Evolutionary conservation across 495 filamentous ascomycete genomes (phyloP), one percentile per base, ranked within the genome.

Genomic region (Penicillium paradoxum): DNA sequence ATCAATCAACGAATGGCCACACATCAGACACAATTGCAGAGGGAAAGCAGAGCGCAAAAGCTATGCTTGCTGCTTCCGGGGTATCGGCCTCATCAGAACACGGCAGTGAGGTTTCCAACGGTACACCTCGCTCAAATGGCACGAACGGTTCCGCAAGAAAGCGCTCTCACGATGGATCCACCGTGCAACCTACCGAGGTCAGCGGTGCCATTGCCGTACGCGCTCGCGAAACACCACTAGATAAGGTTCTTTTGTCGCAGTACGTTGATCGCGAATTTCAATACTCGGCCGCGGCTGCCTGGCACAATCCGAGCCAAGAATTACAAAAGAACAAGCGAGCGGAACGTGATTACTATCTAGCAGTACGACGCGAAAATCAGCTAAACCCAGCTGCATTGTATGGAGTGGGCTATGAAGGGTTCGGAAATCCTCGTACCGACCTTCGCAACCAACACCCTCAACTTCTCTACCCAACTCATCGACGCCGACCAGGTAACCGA

Each of bases 371-470:
- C 17, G 71, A 78, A 46, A 76, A 77, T 36, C 69, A 77, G 30
- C 51, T 63, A 41, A 77, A 86, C 60, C 85, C 86, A 10, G 83
- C 74, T 27, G 75, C 74, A 2, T 65, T 89, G 15, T 88, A 83
- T 63, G 93, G 93, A 36, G 75, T 84, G 50, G 93, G 93, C 45
- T 98, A 95, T 65, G 83, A 79, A 63, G 95, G 91, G 36, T 95
- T 89, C 66, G 93, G 90, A 33, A 98, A 97, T 67, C 82, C 84
- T 24, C 77, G 76, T 51, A 96, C 90, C 17, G 89, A 96, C 63
- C 72, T 73, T 42, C 68, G 69, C 24, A 74, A 73, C 48, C 71
- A 74, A 55, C 69, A 70, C 25, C 73, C 74, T n/a, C 75, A 76
- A 54, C 65, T 97, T 33, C 67, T 91, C 49, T 97, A 97, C 71